Conservation (phyloP, 495 filamentous ascomycete genomes). For the Neurospora sp. region DNA sequence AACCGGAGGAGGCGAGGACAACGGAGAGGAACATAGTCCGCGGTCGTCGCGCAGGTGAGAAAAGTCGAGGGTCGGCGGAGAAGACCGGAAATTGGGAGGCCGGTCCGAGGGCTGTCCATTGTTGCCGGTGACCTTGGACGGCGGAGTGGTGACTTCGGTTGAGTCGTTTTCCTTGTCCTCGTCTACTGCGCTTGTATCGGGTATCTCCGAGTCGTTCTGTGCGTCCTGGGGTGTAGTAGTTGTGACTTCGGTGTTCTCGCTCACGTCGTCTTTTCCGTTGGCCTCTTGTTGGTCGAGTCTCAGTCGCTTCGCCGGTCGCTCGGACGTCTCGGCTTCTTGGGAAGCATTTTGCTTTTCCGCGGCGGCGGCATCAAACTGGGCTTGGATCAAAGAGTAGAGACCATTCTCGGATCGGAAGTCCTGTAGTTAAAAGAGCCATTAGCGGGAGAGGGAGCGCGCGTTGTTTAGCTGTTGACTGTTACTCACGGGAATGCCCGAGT, state of each 20-base stretch:
- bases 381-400: conserved; percentile 57
- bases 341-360: conserved; percentile 5
- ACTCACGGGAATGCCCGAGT: conserved; percentile 59
- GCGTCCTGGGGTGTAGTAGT: background rate
- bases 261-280: conserved; percentile 8
- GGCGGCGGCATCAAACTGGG: conserved; percentile 46
- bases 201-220: background rate
- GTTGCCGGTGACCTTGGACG: background rate
- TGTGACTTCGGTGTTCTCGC: background rate
- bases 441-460: conserved; percentile 5
- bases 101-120: background rate
- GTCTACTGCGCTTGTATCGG: background rate
- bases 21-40: conserved; percentile 28
- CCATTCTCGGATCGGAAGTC: conserved; percentile 64
- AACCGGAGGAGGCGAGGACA: conserved; percentile 36
- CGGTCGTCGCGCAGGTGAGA: background rate
- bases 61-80: conserved; percentile 14
- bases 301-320: conserved; percentile 35
- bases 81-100: conserved; percentile 3
- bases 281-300: conserved; percentile 10
- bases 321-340: conserved; percentile 10
- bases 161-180: background rate
- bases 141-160: background rate
- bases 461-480: conserved; percentile 1
- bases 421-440: conserved; percentile 25